phyloP scores from a whole-genome alignment of 768 basidiomycete species.

The Flagelloscypha sp. region DNA sequence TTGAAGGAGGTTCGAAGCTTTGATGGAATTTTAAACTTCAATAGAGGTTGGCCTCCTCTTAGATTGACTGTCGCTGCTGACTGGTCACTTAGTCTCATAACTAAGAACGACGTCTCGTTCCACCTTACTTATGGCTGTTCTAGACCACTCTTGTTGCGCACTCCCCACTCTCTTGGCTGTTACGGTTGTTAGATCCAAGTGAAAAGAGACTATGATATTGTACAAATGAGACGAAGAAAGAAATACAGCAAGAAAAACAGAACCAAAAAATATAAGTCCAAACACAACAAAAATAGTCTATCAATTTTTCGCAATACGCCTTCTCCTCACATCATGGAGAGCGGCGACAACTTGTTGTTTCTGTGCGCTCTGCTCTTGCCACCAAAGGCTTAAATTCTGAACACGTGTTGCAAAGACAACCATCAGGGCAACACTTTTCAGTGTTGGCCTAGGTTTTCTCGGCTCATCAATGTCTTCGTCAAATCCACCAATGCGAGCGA shows the following conservation, averaged over 20 bases:
- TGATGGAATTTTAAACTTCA: no score
- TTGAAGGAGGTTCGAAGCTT: constrained; percentile 53
- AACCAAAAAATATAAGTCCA: constrained; percentile 7
- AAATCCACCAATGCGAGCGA: constrained; percentile 71
- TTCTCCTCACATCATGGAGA: constrained; percentile 59
- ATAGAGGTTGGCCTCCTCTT: no score
- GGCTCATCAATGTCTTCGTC: constrained; percentile 33
- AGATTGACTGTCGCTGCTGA: no score
- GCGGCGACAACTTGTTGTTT: constrained; percentile 60
- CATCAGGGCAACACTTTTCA: constrained; percentile 50
- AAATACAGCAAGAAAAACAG: constrained; percentile 9
- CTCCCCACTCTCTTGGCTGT: no score
- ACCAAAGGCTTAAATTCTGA: neutral
- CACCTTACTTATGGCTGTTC: no score
- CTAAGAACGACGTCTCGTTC: no score
- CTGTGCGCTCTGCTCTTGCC: constrained; percentile 37
- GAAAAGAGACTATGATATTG: no score
- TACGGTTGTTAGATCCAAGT: no score
- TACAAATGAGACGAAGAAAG: no score
- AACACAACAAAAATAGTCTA: constrained; percentile 8
- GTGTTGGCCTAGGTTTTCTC: constrained; percentile 33
- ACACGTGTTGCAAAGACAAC: constrained; percentile 40
- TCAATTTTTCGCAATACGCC: constrained; percentile 26
- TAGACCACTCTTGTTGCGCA: no score
- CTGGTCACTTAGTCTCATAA: no score